Conservation (phyloP, 163 green algal genomes). For the Scenedesmus sp. region DNA sequence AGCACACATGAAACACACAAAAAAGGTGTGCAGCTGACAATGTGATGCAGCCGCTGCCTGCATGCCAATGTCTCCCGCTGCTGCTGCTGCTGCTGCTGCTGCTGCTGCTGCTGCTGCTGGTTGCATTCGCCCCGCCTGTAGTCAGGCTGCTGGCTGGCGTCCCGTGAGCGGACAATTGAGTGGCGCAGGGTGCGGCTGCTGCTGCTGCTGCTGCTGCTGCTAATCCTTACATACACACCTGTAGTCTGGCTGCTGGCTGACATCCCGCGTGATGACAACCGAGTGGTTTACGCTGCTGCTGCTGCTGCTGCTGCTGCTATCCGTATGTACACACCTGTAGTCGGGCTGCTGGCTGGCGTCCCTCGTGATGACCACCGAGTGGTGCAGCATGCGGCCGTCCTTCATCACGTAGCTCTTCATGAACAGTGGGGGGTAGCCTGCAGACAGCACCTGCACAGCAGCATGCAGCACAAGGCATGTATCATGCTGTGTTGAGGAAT, state of each 20-base stretch:
- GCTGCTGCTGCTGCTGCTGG: no score
- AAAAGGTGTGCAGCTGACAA: no score
- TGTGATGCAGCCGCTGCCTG: no score
- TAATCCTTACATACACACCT: not conserved
- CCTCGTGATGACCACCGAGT: slow-evolving; percentile 2
- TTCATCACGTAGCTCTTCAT: not conserved
- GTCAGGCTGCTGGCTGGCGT: no score
- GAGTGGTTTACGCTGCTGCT: not conserved
- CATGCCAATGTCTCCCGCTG: not conserved
- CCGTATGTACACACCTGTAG: not conserved
- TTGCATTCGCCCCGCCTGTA: no score
- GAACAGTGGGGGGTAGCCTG: not conserved
- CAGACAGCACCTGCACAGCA: slow-evolving; percentile 18
- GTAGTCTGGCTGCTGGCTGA: not conserved
- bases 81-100: not conserved
- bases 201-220: not conserved
- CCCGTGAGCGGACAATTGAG: no score
- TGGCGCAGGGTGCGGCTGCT: not conserved
- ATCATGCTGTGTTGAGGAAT: not conserved
- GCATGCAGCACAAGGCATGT: not conserved
- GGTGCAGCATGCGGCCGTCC: not conserved
- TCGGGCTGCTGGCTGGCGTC: not conserved
- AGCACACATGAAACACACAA: not conserved
- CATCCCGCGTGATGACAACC: not conserved
- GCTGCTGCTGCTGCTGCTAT: not conserved